Evolutionary conservation across 192 early-diverging fungal species (phyloP).

Genomic region (Coemansia sp.): DNA sequence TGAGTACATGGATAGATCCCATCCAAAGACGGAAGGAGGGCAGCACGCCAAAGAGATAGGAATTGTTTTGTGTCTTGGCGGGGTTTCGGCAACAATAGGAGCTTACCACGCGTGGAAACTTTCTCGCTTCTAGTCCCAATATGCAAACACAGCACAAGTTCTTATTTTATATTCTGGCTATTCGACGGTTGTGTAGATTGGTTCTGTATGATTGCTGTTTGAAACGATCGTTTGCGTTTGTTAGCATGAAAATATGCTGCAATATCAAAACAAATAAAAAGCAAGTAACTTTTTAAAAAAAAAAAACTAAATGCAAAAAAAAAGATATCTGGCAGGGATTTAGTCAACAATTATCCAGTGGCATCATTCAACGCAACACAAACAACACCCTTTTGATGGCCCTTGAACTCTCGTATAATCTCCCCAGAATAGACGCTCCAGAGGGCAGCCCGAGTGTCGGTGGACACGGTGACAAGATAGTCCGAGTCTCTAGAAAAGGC

Average conservation of each 20-base stretch:
- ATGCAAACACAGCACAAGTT: neutral
- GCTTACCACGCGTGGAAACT: constrained; percentile 45
- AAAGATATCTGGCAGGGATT: neutral
- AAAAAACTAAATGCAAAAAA: neutral
- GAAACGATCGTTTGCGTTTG: too few species aligned
- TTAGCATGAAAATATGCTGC: too few species aligned
- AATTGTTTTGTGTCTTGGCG: constrained; percentile 44
- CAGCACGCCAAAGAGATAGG: constrained; percentile 46
- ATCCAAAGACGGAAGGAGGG: constrained; percentile 13
- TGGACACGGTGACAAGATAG: constrained; percentile 53
- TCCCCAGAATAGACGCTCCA: constrained; percentile 45
- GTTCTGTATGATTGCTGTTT: neutral
- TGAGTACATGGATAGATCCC: constrained; percentile 46
- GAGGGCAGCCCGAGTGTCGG: constrained; percentile 49
- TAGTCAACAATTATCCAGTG: constrained; percentile 10
- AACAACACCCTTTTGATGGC: constrained; percentile 50
- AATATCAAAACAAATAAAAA: too few species aligned
- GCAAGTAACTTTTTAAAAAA: too few species aligned
- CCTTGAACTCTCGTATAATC: constrained; percentile 55
- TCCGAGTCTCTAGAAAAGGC: constrained; percentile 52
- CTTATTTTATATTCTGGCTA: neutral
- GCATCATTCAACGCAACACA: constrained; percentile 55
- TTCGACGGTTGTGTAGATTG: neutral
- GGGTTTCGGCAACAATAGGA: constrained; percentile 29
- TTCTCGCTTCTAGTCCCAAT: neutral